phyloP scores from a whole-genome alignment of 768 basidiomycete species.

The Cystobasidium tubakii region DNA sequence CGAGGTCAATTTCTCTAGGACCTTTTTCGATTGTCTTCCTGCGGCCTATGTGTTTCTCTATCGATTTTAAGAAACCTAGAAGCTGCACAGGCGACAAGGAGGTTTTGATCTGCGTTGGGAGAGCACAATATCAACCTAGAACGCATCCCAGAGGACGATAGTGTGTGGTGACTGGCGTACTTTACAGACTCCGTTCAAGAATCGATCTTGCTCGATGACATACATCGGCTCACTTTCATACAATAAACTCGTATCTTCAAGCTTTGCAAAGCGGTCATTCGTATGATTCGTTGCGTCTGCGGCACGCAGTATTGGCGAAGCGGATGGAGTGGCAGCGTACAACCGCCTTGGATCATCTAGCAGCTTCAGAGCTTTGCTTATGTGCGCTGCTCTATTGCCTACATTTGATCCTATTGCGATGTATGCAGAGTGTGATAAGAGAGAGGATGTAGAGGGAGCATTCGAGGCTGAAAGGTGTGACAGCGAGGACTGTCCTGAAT shows the following conservation, averaged over 20 bases:
- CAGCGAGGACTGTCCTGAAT: not conserved
- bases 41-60: constrained; percentile 72
- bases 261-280: constrained; percentile 48
- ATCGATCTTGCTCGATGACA: constrained; percentile 76
- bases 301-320: constrained; percentile 3
- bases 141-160: too few species aligned
- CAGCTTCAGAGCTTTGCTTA: constrained; percentile 67
- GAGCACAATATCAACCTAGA: too few species aligned
- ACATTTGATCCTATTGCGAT: constrained; percentile 86
- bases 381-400: constrained; percentile 75
- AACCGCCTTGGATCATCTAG: constrained; percentile 55
- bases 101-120: constrained; percentile 64
- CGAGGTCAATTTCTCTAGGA: constrained; percentile 82
- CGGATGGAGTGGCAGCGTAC: constrained; percentile 33
- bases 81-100: constrained; percentile 60
- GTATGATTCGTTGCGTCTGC: not conserved
- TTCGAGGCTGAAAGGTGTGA: not conserved
- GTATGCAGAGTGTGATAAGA: constrained; percentile 53
- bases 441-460: not conserved
- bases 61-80: constrained; percentile 62
- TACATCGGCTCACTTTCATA: constrained; percentile 97
- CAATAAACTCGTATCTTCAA: constrained; percentile 77
- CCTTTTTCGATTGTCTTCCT: constrained; percentile 73
- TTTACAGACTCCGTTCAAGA: constrained; percentile 85
- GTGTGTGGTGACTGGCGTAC: too few species aligned